Base-by-base conservation (phyloP, 495 filamentous ascomycete species). In the Aspergillus bridgeri region DNA sequence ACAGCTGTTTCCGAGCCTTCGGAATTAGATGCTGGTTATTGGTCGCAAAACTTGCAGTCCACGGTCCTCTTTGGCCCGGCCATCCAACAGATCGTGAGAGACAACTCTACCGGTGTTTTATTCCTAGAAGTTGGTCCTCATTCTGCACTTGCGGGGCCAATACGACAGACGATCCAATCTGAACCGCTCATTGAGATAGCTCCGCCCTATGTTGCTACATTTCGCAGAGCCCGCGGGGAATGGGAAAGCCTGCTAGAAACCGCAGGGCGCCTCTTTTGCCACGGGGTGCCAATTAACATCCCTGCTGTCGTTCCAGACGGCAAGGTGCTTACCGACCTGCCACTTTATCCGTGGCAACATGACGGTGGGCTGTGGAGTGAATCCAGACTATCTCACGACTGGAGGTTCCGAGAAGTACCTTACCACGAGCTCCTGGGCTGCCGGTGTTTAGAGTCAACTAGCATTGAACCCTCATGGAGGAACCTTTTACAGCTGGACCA, bases 71-170 rank as follows among this genome's bases (percentile, higher is more conserved):
- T 79, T 62, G 17, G 24, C 8, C 9, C 54, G 2, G 67, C 70
- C 0, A 42, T 67, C 23, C 3, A n/a, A 22, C 38, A 17, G 19
- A 29, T 59, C 6, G 5, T 52, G n/a, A 17, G 7, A 44, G 18
- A 48, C 42, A 24, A 11, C 9, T 3, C 42, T 44, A 9, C 50
- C 18, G 19, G 29, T 70, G 3, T 64, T 84, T 2, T 20, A 15
- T 38, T 38, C 33, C 24, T 87, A 27, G 85, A 88, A 59, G 70
- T 87, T 23, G 86, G 86, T 0, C 86, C 87, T 2, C 85, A 88
- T 59, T 67, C 76, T 1, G 81, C 83, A 2, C 72, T 90, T 5
- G 69, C 77, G 23, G 82, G 83, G 0, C 85, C 86, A 3, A 60
- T 89, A 5, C 74, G 78, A 55, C 83, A 89, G 33, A 69, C 48